Evolutionary conservation across 1,139 yeast genomes (phyloP).

Genomic region (Lodderomyces jiufengensis): DNA sequence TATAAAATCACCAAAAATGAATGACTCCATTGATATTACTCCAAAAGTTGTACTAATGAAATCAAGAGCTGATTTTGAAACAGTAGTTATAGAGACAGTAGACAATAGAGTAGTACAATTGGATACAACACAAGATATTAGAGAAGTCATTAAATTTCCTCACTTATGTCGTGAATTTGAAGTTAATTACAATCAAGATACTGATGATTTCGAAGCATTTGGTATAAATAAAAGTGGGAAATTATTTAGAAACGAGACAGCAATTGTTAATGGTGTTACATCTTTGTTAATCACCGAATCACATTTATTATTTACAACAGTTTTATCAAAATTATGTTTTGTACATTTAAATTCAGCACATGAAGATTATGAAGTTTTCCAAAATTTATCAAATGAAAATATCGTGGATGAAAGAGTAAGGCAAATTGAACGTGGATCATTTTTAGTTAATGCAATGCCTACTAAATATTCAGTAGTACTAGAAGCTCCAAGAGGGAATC

Average conservation of each 20-base stretch:
- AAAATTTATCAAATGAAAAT: constrained; percentile 18
- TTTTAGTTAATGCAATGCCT: constrained; percentile 77
- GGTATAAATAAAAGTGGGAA: constrained; percentile 76
- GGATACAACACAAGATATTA: constrained; percentile 22
- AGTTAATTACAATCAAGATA: constrained; percentile 31
- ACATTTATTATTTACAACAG: constrained; percentile 80
- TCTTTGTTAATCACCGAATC: constrained; percentile 73
- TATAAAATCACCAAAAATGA: constrained; percentile 35
- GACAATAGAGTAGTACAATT: constrained; percentile 57
- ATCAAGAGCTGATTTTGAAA: constrained; percentile 51
- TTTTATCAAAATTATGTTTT: constrained; percentile 80
- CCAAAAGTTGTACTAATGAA: constrained; percentile 55
- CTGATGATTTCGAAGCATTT: constrained; percentile 44
- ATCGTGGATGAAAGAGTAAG: constrained; percentile 77
- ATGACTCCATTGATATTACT: constrained; percentile 40
- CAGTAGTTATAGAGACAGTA: constrained; percentile 56
- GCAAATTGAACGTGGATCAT: constrained; percentile 86
- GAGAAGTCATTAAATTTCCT: constrained; percentile 52
- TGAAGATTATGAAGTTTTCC: constrained; percentile 24
- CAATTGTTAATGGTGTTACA: constrained; percentile 75
- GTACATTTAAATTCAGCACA: constrained; percentile 57
- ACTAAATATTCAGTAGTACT: constrained; percentile 77
- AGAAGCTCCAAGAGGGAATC: constrained; percentile 94
- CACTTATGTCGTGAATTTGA: constrained; percentile 66
- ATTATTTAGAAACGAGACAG: constrained; percentile 59